Base-by-base conservation (phyloP, 1,139 yeast species). In the Saccharomyces hybrid region DNA sequence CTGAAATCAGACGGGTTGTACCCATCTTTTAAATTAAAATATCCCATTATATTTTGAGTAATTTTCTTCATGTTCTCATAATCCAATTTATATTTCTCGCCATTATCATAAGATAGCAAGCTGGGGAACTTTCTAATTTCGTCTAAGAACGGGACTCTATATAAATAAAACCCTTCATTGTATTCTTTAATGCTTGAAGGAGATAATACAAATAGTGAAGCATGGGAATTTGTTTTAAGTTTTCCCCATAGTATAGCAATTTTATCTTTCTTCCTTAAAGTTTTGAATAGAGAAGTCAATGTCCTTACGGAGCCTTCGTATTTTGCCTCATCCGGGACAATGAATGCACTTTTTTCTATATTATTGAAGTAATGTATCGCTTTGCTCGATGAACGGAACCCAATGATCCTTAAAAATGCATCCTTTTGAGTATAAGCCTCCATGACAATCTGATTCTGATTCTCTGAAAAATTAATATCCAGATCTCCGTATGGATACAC, bases 171-270 rank as follows among this genome's bases (percentile, higher is more conserved):
- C 0, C 90, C 90, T 60, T 84, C 81, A 0, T 62, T 65, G 16
- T 58, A 55, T 27, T 62, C 68, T 3, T 31, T 31, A 13, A 53
- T 54, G 11, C 54, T 52, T 1, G 87, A 77, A 0, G 96, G 88
- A 51, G 82, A 75, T 56, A 89, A 63, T 0, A 85, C 80, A 62
- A 78, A 86, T 50, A 88, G 61, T 2, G 74, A 62, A 0, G 97
- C 95, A 51, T 77, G 69, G 0, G 89, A 71, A 57, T 75, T 76
- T 50, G 69, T 72, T 56, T 84, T 78, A 5, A 77, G 64, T 62
- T 84, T 80, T 1, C 96, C 91, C 83, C 90, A 88, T 1, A 86
- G 78, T 9, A 91, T 70, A 0, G 88, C 95, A 62, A 79, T 83
- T 63, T 80, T 80, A 3, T 75, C 64, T 51, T 78, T 73, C 52